Base-by-base conservation (phyloP, 139 green algal genomes). In the Dunaliella sp. region DNA sequence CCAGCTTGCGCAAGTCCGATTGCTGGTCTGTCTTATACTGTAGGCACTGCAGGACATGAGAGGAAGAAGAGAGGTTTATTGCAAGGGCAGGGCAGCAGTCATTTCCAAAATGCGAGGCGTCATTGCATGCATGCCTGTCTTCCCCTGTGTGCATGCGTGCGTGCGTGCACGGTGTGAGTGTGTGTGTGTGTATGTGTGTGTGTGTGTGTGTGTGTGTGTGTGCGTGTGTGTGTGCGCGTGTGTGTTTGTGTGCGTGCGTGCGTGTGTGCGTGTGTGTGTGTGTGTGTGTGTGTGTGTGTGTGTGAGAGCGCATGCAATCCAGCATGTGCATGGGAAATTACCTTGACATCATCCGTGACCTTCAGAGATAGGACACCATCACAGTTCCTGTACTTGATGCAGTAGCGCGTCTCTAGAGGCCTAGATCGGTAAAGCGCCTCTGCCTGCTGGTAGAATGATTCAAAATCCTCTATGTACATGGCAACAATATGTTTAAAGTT, bases 11-110 rank as follows among this genome's bases (percentile, higher is more conserved):
- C 25, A 98, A 79, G 88, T 99, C 96, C 37, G 93, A 31, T 84
- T 93, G 87, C 89, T 99, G 95, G 72, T 98, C 94, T 33, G 96
- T 99, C 79, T 94, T 95, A 86, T 94, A 99, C 80, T 98, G 94
- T 22, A 99, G 38, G 80, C 92, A 96, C 95, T 97, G 92, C 84
- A 79, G 3, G 84, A 1, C 12, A 1, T 33, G 31, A 58, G 30
- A 7, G 35, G 0, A 72, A 37, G 24, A 25, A 74, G 31, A 72
- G 73, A 3, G 22, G 73, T 33, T 78, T 12, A 78, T 36, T n/a
- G 22, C n/a, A 22, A 3, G 73, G 16, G 37, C 0, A 26, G 1
- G 26, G 33, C 37, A 48, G 37, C n/a, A n/a, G 25, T 16, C 36
- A 65, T 16, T 26, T 3, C 48, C 48, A 65, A 65, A 65, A 16